Conservation (phyloP, 805 yeast species). For the Kockiozyma suomiensis region DNA sequence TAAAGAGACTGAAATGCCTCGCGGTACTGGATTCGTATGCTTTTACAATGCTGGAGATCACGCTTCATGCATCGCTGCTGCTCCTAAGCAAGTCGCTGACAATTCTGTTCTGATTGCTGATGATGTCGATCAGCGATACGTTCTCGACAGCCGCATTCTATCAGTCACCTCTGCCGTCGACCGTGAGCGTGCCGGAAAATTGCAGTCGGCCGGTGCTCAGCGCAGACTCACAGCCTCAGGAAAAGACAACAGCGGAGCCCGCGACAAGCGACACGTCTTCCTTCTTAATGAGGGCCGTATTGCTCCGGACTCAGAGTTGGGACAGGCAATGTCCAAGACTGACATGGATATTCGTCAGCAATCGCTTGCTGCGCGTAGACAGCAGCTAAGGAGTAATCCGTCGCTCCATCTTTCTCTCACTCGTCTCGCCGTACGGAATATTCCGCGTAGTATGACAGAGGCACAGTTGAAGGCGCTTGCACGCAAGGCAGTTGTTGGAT, state of each 20-base stretch:
- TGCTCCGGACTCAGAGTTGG: constrained; percentile 75
- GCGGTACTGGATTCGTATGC: constrained; percentile 94
- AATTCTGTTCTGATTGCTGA: constrained; percentile 72
- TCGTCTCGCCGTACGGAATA: constrained; percentile 88
- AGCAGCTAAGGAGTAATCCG: constrained; percentile 89
- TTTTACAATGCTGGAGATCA: constrained; percentile 65
- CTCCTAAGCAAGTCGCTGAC: constrained; percentile 72
- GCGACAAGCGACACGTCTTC: constrained; percentile 82
- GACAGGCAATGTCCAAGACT: constrained; percentile 62
- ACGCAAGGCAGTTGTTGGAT: constrained; percentile 90
- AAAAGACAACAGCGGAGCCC: constrained; percentile 55
- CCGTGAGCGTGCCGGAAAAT: constrained; percentile 73
- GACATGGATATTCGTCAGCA: constrained; percentile 89
- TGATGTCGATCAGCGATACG: constrained; percentile 75
- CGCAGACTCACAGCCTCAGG: constrained; percentile 79
- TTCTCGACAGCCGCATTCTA: constrained; percentile 87
- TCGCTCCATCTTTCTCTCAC: constrained; percentile 90
- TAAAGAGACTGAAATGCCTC: constrained; percentile 79
- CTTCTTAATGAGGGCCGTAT: constrained; percentile 93
- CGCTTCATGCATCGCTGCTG: constrained; percentile 68
- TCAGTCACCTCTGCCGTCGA: constrained; percentile 84
- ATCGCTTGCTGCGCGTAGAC: constrained; percentile 80
- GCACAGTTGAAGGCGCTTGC: constrained; percentile 89
- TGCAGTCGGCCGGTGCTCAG: constrained; percentile 71
- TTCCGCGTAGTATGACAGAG: constrained; percentile 89